Base-by-base conservation (phyloP, 768 basidiomycete genomes). In the Trametes cinnabarina region DNA sequence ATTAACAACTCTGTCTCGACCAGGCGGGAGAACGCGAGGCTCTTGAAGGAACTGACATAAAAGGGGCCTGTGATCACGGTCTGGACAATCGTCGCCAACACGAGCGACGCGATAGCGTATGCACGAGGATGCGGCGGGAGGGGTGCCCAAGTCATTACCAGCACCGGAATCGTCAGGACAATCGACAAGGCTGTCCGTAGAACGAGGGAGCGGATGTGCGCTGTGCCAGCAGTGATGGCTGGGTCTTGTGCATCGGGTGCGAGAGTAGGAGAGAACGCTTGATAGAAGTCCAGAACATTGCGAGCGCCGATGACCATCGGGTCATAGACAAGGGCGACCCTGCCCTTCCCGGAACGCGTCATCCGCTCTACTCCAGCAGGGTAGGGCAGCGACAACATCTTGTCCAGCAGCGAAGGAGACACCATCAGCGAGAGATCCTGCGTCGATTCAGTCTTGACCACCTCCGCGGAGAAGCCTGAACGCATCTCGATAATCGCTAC, bases 111-210 rank as follows among this genome's bases (percentile, higher is more conserved):
- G 46, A 69, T 71, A 14, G 74, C 72, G 47, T 77, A 77, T 1
- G 68, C 64, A 52, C 65, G 63, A 11, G 72, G 71, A 28, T 65
- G 67, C 28, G 62, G 49, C 3, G 71, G 72, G 11, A 78, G 69
- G 2, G 68, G 69, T 1, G 77, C 76, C 78, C 78, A 79, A 6
- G 78, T 65, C 63, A 78, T 66, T 35, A 79, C 63, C 14, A 78
- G 69, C 8, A 79, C 75, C 1, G 78, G 78, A 28, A 77, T 67
- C 34, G 73, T 72, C 23, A 77, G 63, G 23, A 71, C 20, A n/a
- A 64, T 64, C 19, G 70, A 75, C 15, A 68, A 30, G 14, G 66
- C 47, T 2, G 73, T 74, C 17, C 75, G 73, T 12, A 66, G 12
- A 19, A 67, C 58, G 4, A 76, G 65, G 40, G 61, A 54, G 4